Base-by-base conservation (phyloP, 371 early-diverging fungal species). In the Sporodiniella umbellata region DNA sequence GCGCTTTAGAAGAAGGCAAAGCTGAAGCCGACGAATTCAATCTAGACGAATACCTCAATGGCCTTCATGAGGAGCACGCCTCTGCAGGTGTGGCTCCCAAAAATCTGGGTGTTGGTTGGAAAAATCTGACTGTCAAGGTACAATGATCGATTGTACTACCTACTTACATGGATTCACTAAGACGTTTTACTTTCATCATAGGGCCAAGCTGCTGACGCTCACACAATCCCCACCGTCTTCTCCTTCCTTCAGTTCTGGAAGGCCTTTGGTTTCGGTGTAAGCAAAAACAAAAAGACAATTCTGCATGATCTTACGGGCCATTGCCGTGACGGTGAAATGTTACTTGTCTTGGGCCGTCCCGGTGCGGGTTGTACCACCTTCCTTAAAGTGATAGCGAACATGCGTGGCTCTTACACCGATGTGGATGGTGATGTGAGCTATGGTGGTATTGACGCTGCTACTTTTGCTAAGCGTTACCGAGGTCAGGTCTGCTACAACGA, bases 311-410 rank as follows among this genome's bases (percentile, higher is more conserved):
- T 64, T 23, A 50, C 64, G 5, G 78, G 76, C 15, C 70, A 68
- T 23, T 73, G 71, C 31, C 67, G 68, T 3, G 75, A 74, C 25
- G 83, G 83, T 44, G 83, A 83, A 58, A 80, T 83, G 81, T 52
- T 83, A 39, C 61, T 83, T 6, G 81, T 83, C 14, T 59, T 83
- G 8, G 83, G 83, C 26, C 70, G 75, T 22, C 83, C 83, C 12
- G 83, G 79, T 12, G 52, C 80, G 8, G 83, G 83, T 40, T 78
- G 80, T 51, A 73, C 80, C 22, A 72, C 80, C 28, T 53, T 82
- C 8, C 53, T 82, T 21, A 72, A 80, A 21, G 70, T 79, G 8
- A 48, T 82, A 33, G 78, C 80, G 26, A 78, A 79, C 48, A 66
- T 75, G 39, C 78, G 76, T 47, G 56, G 56, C 19, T 64, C 69